Conservation (phyloP, 1,284 basidiomycete genomes). For the Ustilago cynodontis region DNA sequence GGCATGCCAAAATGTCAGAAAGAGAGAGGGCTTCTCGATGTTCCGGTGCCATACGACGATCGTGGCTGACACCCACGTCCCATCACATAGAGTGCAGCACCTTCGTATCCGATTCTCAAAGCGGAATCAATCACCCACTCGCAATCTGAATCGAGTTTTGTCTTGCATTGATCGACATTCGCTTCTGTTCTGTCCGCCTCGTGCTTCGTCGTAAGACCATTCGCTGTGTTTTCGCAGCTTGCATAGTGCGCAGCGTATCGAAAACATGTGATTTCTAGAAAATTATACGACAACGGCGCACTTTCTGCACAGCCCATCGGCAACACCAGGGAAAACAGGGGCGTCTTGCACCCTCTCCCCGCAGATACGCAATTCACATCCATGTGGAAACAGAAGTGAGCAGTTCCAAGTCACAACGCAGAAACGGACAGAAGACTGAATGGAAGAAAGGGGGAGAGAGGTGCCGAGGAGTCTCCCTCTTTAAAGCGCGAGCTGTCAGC, state of each 20-base stretch:
- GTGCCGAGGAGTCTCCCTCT: not conserved
- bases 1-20: too few relatives aligned
- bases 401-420: not conserved
- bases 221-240: not conserved
- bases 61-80: too few relatives aligned
- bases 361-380: not conserved
- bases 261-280: constrained; percentile 3
- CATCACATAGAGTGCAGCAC: too few relatives aligned
- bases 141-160: too few relatives aligned
- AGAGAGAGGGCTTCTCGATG: not conserved
- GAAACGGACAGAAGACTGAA: not conserved
- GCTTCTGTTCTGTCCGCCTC: not conserved
- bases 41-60: not conserved
- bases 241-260: not conserved
- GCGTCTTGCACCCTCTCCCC: not conserved
- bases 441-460: not conserved
- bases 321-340: not conserved
- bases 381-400: not conserved
- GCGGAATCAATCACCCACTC: too few relatives aligned
- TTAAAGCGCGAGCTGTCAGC: not conserved
- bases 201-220: not conserved
- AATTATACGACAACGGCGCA: not conserved
- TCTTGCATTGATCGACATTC: constrained; percentile 1
- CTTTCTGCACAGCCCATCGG: constrained; percentile 4
- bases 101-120: too few relatives aligned